Percentiles rank a stretch among this genome's conserved stretches.
Evolutionary conservation across 2,329 filamentous ascomycete species (phyloP).

Genomic region (Calonectria crousiana): DNA sequence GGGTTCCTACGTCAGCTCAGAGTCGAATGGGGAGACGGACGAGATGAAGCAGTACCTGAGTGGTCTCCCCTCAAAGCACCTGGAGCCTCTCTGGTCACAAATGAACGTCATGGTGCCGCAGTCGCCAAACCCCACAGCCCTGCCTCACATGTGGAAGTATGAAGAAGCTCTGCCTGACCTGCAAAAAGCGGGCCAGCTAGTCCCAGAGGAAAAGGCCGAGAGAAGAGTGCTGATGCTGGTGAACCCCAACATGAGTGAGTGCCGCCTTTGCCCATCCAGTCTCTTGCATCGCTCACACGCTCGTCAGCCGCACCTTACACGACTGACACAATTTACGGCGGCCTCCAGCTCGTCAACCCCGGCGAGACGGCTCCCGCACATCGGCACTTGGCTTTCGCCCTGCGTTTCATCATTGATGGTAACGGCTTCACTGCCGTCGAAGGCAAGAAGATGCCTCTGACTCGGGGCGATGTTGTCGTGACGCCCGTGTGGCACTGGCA

Average conservation of each 20-base stretch:
- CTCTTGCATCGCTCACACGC: rapidly evolving
- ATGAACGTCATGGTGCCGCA: conserved; percentile 62
- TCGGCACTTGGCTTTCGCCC: conserved; percentile 67
- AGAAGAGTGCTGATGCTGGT: conserved; percentile 57
- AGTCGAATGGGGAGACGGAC: conserved; percentile 29
- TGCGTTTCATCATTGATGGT: conserved; percentile 70
- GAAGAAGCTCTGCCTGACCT: conserved; percentile 50
- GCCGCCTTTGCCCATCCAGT: too few species aligned
- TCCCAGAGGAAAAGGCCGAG: conserved; percentile 56
- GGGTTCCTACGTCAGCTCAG: conserved; percentile 26
- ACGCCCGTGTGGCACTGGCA: conserved; percentile 72
- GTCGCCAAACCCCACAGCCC: conserved; percentile 56
- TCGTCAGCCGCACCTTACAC: conserved; percentile 59
- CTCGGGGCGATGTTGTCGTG: conserved; percentile 66
- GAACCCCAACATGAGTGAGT: conserved; percentile 62
- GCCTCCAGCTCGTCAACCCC: conserved; percentile 68
- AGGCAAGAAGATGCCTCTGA: conserved; percentile 63
- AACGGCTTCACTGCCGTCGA: conserved; percentile 69
- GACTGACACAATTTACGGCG: conserved; percentile 66
- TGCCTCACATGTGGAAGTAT: conserved; percentile 56
- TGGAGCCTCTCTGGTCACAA: conserved; percentile 61
- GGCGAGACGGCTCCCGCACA: conserved; percentile 68
- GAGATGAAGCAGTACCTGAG: conserved; percentile 47
- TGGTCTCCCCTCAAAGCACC: conserved; percentile 45
- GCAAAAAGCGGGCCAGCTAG: conserved; percentile 48